Evolutionary conservation across 1,284 basidiomycete species (phyloP).

Genomic region (Ustilago crameri): DNA sequence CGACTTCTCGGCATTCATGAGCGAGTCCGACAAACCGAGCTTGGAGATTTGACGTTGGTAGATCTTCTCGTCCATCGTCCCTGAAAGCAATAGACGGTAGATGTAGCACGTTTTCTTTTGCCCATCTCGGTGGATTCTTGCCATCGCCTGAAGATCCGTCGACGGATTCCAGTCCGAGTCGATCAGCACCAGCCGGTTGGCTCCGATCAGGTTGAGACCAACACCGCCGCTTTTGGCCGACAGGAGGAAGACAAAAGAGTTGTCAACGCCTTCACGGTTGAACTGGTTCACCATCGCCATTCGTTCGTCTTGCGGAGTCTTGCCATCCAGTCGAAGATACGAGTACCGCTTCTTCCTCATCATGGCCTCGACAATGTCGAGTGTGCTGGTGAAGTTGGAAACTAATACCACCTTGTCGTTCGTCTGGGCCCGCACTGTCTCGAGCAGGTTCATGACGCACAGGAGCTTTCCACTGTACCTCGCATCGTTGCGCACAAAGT

Average conservation of each 20-base stretch:
- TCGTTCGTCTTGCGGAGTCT: conserved; percentile 60
- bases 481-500: conserved; percentile 43
- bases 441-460: conserved; percentile 80
- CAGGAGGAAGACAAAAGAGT: conserved; percentile 83
- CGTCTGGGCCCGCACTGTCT: conserved; percentile 75
- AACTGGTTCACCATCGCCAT: conserved; percentile 59
- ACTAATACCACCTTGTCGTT: conserved; percentile 74
- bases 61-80: conserved; percentile 69
- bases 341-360: conserved; percentile 82
- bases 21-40: conserved; percentile 77
- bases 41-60: conserved; percentile 91
- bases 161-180: conserved; percentile 96
- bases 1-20: conserved; percentile 69
- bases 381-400: conserved; percentile 74
- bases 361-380: conserved; percentile 88
- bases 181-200: conserved; percentile 84
- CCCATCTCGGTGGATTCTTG: conserved; percentile 84
- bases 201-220: conserved; percentile 97
- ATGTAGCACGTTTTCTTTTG: conserved; percentile 88
- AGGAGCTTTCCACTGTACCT: conserved; percentile 73
- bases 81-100: conserved; percentile 79
- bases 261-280: conserved; percentile 39
- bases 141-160: conserved; percentile 93
- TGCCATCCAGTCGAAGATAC: conserved; percentile 86
- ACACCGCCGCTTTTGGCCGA: conserved; percentile 98